Conservation (phyloP, 78 protist species). For the Emiliania huxleyi region DNA sequence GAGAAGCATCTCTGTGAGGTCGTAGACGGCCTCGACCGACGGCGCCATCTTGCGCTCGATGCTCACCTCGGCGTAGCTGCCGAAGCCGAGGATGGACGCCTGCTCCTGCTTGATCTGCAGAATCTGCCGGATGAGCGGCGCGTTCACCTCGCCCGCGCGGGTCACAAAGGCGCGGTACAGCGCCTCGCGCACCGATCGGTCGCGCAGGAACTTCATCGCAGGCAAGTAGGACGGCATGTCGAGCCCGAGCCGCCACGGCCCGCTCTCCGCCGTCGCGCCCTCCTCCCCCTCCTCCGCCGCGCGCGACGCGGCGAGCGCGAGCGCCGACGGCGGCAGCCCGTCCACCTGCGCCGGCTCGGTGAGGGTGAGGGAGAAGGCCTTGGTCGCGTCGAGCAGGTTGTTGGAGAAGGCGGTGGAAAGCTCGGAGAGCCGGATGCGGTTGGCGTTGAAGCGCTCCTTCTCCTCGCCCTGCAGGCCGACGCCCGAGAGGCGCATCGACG, state of each 20-base stretch:
- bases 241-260: conserved; percentile 26
- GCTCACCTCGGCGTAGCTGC: background rate
- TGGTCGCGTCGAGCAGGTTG: conserved; percentile 38
- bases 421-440: background rate
- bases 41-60: conserved; percentile 21
- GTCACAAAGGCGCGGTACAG: background rate
- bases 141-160: conserved; percentile 13
- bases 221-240: conserved; percentile 25
- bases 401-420: background rate
- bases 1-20: background rate
- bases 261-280: background rate
- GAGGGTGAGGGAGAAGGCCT: background rate
- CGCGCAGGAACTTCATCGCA: background rate
- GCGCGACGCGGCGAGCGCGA: background rate
- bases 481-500: background rate
- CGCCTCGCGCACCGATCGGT: background rate
- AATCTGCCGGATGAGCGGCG: background rate
- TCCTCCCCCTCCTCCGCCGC: background rate
- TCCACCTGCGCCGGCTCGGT: background rate
- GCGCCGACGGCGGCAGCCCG: conserved; percentile 11
- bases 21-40: background rate
- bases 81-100: background rate
- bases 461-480: conserved; percentile 7
- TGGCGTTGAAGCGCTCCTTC: background rate
- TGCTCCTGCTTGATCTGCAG: background rate